A percentile compares a stretch with the other conserved stretches of the same genome.
These are phyloP conservation scores for Pisolithus thermaeus DNA, from an alignment of 1,284 basidiomycete genomes.

Conservation along the genomic window DNA sequence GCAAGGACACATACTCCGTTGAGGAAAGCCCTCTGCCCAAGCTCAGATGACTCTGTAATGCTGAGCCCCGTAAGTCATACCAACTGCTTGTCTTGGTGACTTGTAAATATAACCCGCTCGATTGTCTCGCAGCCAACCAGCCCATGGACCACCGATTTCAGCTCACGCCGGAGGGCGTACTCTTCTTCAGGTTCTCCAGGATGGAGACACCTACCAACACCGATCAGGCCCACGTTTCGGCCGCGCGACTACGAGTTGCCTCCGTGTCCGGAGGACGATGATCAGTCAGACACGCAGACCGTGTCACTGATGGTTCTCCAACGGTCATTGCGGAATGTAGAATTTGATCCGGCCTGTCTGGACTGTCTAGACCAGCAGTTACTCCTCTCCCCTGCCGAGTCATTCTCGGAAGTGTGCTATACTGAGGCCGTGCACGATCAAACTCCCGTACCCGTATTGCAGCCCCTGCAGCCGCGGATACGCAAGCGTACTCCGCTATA, in stretches of 20 bases:
- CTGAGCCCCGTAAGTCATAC: constrained; percentile 15
- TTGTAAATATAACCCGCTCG: not conserved
- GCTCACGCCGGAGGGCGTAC: constrained; percentile 25
- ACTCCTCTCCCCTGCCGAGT: constrained; percentile 28
- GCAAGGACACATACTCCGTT: constrained; percentile 26
- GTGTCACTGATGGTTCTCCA: constrained; percentile 27
- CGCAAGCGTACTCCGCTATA: constrained; percentile 24
- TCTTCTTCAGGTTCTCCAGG: constrained; percentile 29
- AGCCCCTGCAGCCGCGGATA: constrained; percentile 28
- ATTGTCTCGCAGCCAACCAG: constrained; percentile 11
- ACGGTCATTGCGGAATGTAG: constrained; percentile 28
- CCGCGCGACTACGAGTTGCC: constrained; percentile 28
- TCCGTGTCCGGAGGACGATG: constrained; percentile 24
- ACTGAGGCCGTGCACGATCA: constrained; percentile 28
- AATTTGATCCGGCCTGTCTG: constrained; percentile 29
- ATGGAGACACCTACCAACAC: constrained; percentile 26
- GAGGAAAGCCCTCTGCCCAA: constrained; percentile 23
- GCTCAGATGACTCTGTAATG: constrained; percentile 22
- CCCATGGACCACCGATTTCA: constrained; percentile 5
- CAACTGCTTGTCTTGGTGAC: not conserved
- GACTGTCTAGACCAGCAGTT: constrained; percentile 31
- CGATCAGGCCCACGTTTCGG: constrained; percentile 29
- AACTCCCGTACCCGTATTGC: constrained; percentile 20
- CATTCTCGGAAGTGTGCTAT: constrained; percentile 29
- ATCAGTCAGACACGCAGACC: constrained; percentile 20